Evolutionary conservation across 2,329 filamentous ascomycete species (phyloP).

Genomic region (Neopestalotiopsis sp.): DNA sequence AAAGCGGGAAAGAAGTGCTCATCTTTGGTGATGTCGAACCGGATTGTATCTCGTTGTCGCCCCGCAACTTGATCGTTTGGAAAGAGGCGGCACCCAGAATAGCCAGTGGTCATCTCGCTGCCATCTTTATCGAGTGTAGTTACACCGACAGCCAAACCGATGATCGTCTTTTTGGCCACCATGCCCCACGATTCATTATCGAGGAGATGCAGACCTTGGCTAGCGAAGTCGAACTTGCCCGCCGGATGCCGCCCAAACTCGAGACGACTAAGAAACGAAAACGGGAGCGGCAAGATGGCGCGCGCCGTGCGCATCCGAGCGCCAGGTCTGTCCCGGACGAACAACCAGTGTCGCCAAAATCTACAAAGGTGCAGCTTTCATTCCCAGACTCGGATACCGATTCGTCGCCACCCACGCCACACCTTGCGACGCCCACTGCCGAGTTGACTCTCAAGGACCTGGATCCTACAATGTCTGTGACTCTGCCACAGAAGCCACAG

Average conservation of each 20-base stretch:
- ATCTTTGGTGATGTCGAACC: slow-evolving; percentile 97
- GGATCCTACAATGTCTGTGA: slow-evolving; percentile 28
- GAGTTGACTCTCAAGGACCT: slow-evolving; percentile 49
- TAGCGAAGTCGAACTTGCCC: slow-evolving; percentile 66
- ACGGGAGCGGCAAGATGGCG: slow-evolving; percentile 49
- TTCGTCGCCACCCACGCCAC: slow-evolving; percentile 48
- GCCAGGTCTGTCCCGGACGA: slow-evolving; percentile 39
- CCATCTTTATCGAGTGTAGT: slow-evolving; percentile 95
- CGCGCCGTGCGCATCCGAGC: slow-evolving; percentile 23
- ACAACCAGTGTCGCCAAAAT: slow-evolving; percentile 59
- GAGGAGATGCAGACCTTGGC: slow-evolving; percentile 79
- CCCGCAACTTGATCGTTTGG: slow-evolving; percentile 86
- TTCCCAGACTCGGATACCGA: slow-evolving; percentile 24
- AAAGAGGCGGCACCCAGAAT: slow-evolving; percentile 87
- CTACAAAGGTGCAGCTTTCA: slow-evolving; percentile 38
- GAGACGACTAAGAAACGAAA: slow-evolving; percentile 69
- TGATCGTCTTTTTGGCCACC: slow-evolving; percentile 83
- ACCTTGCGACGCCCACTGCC: slow-evolving; percentile 53
- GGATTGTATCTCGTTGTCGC: slow-evolving; percentile 81
- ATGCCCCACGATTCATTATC: slow-evolving; percentile 83
- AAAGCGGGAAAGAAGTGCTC: slow-evolving; percentile 77
- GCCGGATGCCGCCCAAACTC: slow-evolving; percentile 47
- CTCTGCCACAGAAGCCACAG: slow-evolving; percentile 26
- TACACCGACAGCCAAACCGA: slow-evolving; percentile 83
- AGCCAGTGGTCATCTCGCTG: slow-evolving; percentile 71